Evolutionary conservation across 169 alveolate species (phyloP).

Genomic region (Theileria equi): DNA sequence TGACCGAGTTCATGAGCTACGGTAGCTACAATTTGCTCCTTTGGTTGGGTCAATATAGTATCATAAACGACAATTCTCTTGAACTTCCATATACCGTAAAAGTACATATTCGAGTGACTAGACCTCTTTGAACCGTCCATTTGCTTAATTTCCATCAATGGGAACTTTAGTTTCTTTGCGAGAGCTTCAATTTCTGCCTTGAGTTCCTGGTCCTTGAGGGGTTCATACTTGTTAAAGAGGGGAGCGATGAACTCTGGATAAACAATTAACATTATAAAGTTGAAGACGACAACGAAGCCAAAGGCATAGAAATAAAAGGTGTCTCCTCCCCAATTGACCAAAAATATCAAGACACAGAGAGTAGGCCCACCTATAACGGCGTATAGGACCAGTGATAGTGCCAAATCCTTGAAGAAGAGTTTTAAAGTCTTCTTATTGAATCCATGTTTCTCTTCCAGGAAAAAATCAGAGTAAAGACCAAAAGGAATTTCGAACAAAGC

Average conservation of each 20-base stretch:
- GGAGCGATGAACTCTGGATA: slow-evolving; percentile 91
- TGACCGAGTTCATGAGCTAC: slow-evolving; percentile 87
- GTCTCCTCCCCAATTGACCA: slow-evolving; percentile 89
- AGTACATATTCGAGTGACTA: slow-evolving; percentile 93
- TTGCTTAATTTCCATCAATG: slow-evolving; percentile 85
- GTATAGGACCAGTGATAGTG: slow-evolving; percentile 66
- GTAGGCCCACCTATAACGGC: slow-evolving; percentile 74
- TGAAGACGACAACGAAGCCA: slow-evolving; percentile 73
- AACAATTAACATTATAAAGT: slow-evolving; percentile 77
- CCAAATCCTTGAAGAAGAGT: slow-evolving; percentile 77
- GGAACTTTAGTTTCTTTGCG: slow-evolving; percentile 78
- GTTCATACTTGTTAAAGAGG: slow-evolving; percentile 89
- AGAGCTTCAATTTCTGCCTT: slow-evolving; percentile 77
- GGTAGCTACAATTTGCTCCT: slow-evolving; percentile 88
- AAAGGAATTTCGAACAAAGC: slow-evolving; percentile 70
- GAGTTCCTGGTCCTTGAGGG: slow-evolving; percentile 84
- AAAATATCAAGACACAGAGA: slow-evolving; percentile 71
- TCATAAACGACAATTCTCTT: slow-evolving; percentile 91
- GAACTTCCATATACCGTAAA: slow-evolving; percentile 91
- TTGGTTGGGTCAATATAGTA: slow-evolving; percentile 83
- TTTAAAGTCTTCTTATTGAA: slow-evolving; percentile 81
- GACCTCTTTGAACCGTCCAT: slow-evolving; percentile 90
- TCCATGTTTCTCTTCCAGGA: slow-evolving; percentile 86
- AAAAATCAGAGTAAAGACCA: slow-evolving; percentile 79
- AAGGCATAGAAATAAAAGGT: slow-evolving; percentile 82